These are phyloP conservation scores for Mycena metata DNA, from an alignment of 768 basidiomycete species.

Conservation along the genomic window DNA sequence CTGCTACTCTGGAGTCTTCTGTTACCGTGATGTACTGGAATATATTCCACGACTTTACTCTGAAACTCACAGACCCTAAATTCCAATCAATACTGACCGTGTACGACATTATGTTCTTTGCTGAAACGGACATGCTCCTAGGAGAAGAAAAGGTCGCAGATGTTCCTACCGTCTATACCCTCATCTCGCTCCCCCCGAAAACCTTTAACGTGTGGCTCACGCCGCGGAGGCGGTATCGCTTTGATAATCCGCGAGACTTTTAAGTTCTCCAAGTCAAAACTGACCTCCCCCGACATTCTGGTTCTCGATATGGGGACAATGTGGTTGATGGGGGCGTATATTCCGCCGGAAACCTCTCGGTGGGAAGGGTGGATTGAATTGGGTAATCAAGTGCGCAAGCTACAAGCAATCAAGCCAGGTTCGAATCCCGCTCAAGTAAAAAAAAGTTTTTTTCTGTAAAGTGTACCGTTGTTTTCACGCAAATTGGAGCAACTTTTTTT, in stretches of 20 bases:
- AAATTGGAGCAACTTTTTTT: too few species aligned
- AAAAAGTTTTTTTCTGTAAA: too few species aligned
- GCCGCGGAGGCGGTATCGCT: not conserved
- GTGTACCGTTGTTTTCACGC: too few species aligned
- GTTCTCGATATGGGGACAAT: not conserved
- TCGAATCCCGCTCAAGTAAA: too few species aligned
- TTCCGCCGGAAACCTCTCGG: not conserved
- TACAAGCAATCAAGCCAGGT: too few species aligned
- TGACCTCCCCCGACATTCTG: not conserved
- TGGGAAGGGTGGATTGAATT: too few species aligned
- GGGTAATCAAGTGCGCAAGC: too few species aligned
- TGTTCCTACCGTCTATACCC: not conserved
- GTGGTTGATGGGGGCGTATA: not conserved
- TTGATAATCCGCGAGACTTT: not conserved
- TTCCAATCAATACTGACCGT: not conserved
- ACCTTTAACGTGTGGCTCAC: not conserved
- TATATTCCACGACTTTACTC: not conserved
- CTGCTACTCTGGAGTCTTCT: too few species aligned
- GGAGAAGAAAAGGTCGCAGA: not conserved
- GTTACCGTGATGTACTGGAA: slow-evolving; percentile 5
- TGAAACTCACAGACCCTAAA: not conserved
- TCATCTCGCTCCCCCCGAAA: not conserved
- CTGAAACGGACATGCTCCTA: slow-evolving; percentile 1
- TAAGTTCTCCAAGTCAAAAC: not conserved
- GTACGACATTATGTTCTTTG: slow-evolving; percentile 7